Percentiles rank a stretch among this genome's conserved stretches.
Evolutionary conservation across 2,329 filamentous ascomycete species (phyloP).

Genomic region (Ophiocordyceps australis): DNA sequence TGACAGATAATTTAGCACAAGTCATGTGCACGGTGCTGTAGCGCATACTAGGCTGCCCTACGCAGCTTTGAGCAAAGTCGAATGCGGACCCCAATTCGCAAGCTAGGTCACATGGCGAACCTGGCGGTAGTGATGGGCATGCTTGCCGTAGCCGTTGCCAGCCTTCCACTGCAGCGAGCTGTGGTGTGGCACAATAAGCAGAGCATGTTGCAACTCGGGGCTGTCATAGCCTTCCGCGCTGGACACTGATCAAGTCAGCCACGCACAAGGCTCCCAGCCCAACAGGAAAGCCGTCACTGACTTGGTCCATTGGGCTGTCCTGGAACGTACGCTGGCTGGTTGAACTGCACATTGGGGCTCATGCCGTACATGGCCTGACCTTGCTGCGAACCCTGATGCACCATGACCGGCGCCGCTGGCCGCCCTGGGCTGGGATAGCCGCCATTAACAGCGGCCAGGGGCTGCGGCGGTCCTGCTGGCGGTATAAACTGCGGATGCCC

Average conservation of each 20-base stretch:
- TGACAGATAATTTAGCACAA: too few species aligned
- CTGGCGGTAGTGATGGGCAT: constrained; percentile 24
- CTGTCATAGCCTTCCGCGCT: constrained; percentile 43
- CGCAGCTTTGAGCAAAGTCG: too few species aligned
- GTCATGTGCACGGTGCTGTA: too few species aligned
- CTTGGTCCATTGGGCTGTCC: constrained; percentile 52
- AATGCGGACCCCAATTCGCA: too few species aligned
- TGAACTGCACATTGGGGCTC: constrained; percentile 57
- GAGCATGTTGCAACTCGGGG: too few species aligned
- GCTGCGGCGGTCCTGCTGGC: constrained; percentile 33
- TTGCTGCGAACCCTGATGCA: constrained; percentile 83
- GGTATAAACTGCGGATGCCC: constrained; percentile 45
- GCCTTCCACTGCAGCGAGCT: too few species aligned
- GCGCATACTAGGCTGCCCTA: too few species aligned
- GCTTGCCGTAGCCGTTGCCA: constrained; percentile 34
- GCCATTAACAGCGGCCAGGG: constrained; percentile 49
- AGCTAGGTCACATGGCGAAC: too few species aligned
- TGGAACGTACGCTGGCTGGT: constrained; percentile 53
- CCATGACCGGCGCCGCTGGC: constrained; percentile 74
- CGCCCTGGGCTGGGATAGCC: constrained; percentile 85
- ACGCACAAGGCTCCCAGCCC: constrained; percentile 4
- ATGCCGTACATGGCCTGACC: constrained; percentile 64
- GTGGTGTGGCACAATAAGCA: too few species aligned
- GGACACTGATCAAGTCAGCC: constrained; percentile 32
- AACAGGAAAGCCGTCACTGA: constrained; percentile 28